Evolutionary conservation across 331 rosid species (phyloP).

Genomic region (Acacia pycnantha): DNA sequence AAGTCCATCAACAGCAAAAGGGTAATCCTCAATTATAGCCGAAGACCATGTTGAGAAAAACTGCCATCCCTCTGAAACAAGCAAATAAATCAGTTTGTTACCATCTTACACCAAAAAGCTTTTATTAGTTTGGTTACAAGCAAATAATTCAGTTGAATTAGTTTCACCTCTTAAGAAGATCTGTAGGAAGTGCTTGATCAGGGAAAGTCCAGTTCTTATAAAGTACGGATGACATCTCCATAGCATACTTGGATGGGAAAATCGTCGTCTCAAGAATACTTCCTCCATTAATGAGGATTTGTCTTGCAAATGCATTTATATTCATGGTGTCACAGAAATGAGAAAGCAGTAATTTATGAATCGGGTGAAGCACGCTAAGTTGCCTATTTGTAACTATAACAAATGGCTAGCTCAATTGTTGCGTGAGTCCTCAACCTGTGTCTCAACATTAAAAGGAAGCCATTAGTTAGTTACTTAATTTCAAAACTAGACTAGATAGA

Average conservation of each 20-base stretch:
- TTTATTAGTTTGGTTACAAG: not conserved
- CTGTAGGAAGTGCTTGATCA: not conserved
- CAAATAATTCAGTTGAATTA: not conserved
- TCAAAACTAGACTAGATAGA: not conserved
- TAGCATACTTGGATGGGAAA: not conserved
- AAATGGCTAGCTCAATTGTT: not conserved
- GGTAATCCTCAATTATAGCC: not conserved
- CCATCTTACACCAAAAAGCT: not conserved
- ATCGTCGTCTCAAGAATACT: not conserved
- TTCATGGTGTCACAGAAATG: not conserved
- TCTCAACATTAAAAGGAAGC: not conserved
- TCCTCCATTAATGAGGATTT: not conserved
- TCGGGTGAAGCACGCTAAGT: not conserved
- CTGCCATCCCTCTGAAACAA: not conserved
- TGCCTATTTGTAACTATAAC: not conserved
- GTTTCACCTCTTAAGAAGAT: not conserved
- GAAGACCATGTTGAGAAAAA: not conserved
- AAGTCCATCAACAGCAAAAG: not conserved
- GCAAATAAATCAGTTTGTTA: not conserved
- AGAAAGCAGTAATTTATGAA: not conserved
- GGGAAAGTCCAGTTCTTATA: not conserved
- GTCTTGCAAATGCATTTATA: not conserved
- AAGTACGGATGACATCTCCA: not conserved
- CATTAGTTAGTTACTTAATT: not conserved
- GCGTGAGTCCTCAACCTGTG: not conserved